phyloP scores from a whole-genome alignment of 352 stramenopile species.

The Elongisporangium anandrum region DNA sequence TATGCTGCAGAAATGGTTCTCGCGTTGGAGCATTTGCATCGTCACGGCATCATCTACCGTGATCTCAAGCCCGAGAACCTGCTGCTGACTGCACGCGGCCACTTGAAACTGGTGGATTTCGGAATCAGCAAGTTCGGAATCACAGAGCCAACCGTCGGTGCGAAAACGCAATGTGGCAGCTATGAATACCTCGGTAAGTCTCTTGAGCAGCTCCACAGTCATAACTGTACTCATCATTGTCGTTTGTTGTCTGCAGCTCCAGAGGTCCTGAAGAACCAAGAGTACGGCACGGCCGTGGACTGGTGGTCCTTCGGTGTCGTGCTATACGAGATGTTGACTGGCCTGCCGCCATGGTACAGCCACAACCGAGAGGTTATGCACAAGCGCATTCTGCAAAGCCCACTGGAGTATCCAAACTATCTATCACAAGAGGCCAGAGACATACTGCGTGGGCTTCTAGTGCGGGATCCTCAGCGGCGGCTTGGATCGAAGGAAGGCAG shows the following conservation, averaged over 20 bases:
- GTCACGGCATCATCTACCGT: constrained; percentile 78
- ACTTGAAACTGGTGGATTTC: constrained; percentile 82
- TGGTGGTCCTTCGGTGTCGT: constrained; percentile 80
- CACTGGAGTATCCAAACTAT: constrained; percentile 52
- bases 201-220: not conserved
- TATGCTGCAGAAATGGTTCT: constrained; percentile 72
- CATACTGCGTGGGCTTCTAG: constrained; percentile 49
- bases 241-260: constrained; percentile 28
- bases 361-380: constrained; percentile 48
- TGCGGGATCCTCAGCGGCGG: constrained; percentile 32
- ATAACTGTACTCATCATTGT: not conserved
- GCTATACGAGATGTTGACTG: constrained; percentile 76
- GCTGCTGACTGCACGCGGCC: constrained; percentile 53
- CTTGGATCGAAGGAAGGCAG: constrained; percentile 50
- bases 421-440: constrained; percentile 43
- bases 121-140: constrained; percentile 82
- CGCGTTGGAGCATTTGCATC: constrained; percentile 78
- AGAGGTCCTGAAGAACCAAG: constrained; percentile 55
- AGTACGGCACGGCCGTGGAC: constrained; percentile 74
- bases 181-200: constrained; percentile 76
- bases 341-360: constrained; percentile 73
- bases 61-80: constrained; percentile 84
- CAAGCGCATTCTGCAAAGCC: constrained; percentile 40
- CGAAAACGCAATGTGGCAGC: constrained; percentile 68
- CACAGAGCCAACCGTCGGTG: constrained; percentile 52